Evolutionary conservation across 2,329 filamentous ascomycete species (phyloP).

Genomic region (Rugonectria rugulosa): DNA sequence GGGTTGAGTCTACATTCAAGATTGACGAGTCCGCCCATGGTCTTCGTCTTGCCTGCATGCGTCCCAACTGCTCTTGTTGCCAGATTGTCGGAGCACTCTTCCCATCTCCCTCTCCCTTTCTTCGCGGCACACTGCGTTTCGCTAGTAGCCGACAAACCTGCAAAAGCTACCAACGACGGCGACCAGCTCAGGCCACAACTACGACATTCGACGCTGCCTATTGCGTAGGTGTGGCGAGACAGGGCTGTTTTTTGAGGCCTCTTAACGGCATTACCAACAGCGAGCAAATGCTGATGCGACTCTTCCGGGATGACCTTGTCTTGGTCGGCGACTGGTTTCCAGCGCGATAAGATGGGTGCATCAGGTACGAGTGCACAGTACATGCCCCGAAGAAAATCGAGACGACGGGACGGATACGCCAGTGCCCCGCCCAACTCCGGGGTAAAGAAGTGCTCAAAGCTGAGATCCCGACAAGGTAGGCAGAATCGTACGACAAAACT

Average conservation of each 20-base stretch:
- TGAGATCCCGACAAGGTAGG: not conserved
- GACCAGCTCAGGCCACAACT: too few species aligned
- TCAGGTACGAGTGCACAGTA: not conserved
- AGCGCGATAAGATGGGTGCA: not conserved
- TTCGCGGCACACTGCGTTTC: too few species aligned
- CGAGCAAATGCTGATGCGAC: not conserved
- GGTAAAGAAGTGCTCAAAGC: not conserved
- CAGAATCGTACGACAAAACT: not conserved
- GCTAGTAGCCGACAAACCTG: too few species aligned
- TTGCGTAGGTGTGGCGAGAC: too few species aligned
- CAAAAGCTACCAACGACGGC: too few species aligned
- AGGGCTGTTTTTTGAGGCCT: not conserved
- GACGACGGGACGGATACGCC: not conserved
- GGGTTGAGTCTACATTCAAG: not conserved
- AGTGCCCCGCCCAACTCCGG: not conserved
- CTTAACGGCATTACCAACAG: not conserved
- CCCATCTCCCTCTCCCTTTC: too few species aligned
- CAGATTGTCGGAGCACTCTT: too few species aligned
- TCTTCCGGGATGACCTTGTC: conserved; percentile 2
- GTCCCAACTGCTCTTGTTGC: not conserved
- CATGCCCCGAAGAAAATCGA: not conserved
- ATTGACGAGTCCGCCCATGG: conserved; percentile 1
- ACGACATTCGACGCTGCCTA: too few species aligned
- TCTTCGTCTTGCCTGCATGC: not conserved
- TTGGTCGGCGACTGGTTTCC: not conserved